These are phyloP conservation scores for Sanghuangporus baumii DNA, from an alignment of 1,284 basidiomycete genomes.

Conservation along the genomic window DNA sequence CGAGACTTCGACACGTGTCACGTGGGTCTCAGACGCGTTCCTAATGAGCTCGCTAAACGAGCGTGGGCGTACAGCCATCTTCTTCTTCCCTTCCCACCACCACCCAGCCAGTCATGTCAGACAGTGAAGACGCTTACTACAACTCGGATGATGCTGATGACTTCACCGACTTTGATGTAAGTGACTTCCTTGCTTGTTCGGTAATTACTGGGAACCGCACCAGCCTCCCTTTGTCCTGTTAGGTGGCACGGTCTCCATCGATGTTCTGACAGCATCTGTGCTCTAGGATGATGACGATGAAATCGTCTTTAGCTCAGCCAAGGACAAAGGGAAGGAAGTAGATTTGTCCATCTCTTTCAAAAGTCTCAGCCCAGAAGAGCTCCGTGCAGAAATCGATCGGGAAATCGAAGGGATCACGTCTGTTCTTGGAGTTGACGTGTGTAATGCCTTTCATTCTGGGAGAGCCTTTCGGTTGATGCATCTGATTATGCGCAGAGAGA, in stretches of 20 bases:
- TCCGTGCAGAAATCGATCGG: constrained; percentile 39
- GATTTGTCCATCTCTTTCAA: background rate
- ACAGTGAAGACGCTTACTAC: constrained; percentile 24
- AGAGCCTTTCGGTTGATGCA: constrained; percentile 1
- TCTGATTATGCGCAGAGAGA: constrained; percentile 27
- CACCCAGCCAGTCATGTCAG: constrained; percentile 24
- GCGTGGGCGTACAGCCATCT: background rate
- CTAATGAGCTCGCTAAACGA: background rate
- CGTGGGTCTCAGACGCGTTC: background rate
- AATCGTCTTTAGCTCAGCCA: constrained; percentile 20
- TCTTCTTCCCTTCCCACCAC: background rate
- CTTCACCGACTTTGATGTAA: constrained; percentile 23
- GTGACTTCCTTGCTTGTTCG: constrained; percentile 4
- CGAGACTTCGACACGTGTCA: background rate
- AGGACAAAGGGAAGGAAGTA: constrained; percentile 28
- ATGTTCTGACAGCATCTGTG: background rate
- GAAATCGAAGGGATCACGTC: constrained; percentile 43
- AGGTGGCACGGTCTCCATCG: background rate
- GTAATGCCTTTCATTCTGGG: constrained; percentile 21
- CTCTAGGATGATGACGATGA: constrained; percentile 25
- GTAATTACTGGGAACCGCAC: background rate
- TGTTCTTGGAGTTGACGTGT: constrained; percentile 45
- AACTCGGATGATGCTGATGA: constrained; percentile 28
- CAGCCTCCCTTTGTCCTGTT: background rate
- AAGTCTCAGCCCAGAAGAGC: constrained; percentile 32